phyloP scores from a whole-genome alignment of 1,284 basidiomycete genomes.

The Pseudomicrostroma phylloplanum region DNA sequence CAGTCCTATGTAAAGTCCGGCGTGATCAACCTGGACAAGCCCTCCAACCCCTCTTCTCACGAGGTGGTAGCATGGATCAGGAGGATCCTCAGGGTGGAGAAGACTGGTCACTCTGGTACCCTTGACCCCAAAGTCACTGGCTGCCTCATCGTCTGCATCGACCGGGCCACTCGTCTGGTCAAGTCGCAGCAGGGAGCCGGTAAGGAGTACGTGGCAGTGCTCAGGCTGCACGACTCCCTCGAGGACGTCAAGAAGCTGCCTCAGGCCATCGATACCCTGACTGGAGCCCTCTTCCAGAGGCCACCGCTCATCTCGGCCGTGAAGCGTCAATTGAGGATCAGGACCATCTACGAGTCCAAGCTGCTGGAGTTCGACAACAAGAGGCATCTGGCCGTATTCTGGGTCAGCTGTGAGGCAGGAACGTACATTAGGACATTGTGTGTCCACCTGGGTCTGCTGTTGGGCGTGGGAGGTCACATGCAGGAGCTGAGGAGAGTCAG shows the following conservation, averaged over 20 bases:
- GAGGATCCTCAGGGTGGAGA: constrained; percentile 89
- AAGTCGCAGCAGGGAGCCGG: constrained; percentile 97
- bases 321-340: constrained; percentile 93
- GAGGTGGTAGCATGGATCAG: constrained; percentile 99
- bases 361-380: constrained; percentile 97
- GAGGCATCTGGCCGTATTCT: constrained; percentile 92
- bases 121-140: constrained; percentile 99
- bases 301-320: constrained; percentile 98
- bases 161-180: constrained; percentile 97
- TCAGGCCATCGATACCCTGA: constrained; percentile 89
- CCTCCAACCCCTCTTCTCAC: constrained; percentile 99
- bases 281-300: constrained; percentile 96
- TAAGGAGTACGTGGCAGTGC: constrained; percentile 97
- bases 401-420: constrained; percentile 97
- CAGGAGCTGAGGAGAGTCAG: constrained; percentile 93
- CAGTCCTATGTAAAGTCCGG: constrained; percentile 89
- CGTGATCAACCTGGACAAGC: constrained; percentile 98
- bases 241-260: constrained; percentile 78
- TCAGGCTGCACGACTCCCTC: constrained; percentile 80
- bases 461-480: constrained; percentile 99
- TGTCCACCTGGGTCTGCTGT: constrained; percentile 87
- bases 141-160: constrained; percentile 97
- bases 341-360: constrained; percentile 95
- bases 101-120: constrained; percentile 96
- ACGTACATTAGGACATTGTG: constrained; percentile 98